Evolutionary conservation across 805 yeast genomes (phyloP).

Genomic region (Candida oleophila): DNA sequence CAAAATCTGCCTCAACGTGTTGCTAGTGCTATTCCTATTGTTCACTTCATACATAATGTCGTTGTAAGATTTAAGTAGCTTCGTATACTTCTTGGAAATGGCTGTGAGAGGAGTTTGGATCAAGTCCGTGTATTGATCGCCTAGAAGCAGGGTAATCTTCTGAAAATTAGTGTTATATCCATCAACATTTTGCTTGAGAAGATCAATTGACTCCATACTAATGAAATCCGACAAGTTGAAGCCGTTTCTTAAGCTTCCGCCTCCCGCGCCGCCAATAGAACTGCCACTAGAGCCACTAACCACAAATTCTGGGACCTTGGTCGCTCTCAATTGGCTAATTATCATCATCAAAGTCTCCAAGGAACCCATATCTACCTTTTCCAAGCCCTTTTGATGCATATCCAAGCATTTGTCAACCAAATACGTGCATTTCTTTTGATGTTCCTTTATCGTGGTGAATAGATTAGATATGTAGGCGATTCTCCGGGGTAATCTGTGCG

Average conservation of each 20-base stretch:
- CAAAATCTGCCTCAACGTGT: constrained; percentile 12
- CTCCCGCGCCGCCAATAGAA: background rate
- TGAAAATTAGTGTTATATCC: constrained; percentile 25
- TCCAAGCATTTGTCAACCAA: background rate
- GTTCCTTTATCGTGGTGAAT: constrained; percentile 2
- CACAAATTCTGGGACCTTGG: constrained; percentile 28
- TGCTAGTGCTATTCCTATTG: background rate
- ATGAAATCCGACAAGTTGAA: constrained; percentile 30
- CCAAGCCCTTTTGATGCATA: background rate
- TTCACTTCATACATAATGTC: constrained; percentile 2
- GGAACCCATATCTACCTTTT: background rate
- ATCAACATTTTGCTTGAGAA: constrained; percentile 23
- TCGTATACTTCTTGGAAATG: background rate
- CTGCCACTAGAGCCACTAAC: constrained; percentile 3
- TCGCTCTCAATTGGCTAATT: constrained; percentile 20
- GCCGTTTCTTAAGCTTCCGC: background rate
- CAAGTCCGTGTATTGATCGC: background rate
- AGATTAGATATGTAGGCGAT: background rate
- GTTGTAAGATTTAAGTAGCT: constrained; percentile 2
- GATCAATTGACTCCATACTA: constrained; percentile 29
- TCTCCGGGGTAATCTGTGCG: background rate
- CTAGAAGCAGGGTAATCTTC: background rate
- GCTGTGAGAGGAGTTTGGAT: background rate
- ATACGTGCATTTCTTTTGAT: background rate
- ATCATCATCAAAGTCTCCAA: background rate